These are phyloP conservation scores for Fusarium lateritium DNA, from an alignment of 2,329 filamentous ascomycete species.

Conservation along the genomic window DNA sequence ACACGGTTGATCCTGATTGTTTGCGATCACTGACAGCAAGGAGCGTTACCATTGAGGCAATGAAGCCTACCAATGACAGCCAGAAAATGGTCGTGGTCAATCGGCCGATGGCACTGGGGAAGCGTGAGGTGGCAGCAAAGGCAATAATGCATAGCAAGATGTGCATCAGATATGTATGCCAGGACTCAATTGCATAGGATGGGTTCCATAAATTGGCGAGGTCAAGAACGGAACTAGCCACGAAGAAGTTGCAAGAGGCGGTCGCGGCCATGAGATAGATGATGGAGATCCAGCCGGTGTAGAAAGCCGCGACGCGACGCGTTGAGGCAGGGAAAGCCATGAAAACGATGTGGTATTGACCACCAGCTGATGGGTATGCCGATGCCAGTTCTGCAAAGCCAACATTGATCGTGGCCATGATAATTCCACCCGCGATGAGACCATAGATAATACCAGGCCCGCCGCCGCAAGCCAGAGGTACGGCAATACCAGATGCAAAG, in stretches of 20 bases:
- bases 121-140: conserved; percentile 37
- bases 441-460: conserved; percentile 48
- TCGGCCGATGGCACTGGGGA: conserved; percentile 43
- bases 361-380: conserved; percentile 46
- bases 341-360: conserved; percentile 49
- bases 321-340: conserved; percentile 45
- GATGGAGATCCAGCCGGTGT: conserved; percentile 46
- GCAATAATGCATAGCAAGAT: conserved; percentile 45
- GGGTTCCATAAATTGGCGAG: conserved; percentile 41
- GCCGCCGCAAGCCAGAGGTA: conserved; percentile 46
- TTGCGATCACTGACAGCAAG: conserved; percentile 41
- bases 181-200: conserved; percentile 38
- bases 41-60: conserved; percentile 43
- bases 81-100: conserved; percentile 45
- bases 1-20: conserved; percentile 36
- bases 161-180: conserved; percentile 48
- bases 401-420: conserved; percentile 46
- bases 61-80: conserved; percentile 44
- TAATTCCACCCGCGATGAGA: conserved; percentile 40
- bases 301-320: conserved; percentile 44
- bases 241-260: conserved; percentile 49
- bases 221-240: conserved; percentile 45
- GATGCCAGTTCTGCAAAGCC: conserved; percentile 49
- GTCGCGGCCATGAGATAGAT: conserved; percentile 48
- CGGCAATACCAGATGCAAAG: conserved; percentile 45